phyloP scores from a whole-genome alignment of 2,329 filamentous ascomycete species.

The Fusarium sororula region DNA sequence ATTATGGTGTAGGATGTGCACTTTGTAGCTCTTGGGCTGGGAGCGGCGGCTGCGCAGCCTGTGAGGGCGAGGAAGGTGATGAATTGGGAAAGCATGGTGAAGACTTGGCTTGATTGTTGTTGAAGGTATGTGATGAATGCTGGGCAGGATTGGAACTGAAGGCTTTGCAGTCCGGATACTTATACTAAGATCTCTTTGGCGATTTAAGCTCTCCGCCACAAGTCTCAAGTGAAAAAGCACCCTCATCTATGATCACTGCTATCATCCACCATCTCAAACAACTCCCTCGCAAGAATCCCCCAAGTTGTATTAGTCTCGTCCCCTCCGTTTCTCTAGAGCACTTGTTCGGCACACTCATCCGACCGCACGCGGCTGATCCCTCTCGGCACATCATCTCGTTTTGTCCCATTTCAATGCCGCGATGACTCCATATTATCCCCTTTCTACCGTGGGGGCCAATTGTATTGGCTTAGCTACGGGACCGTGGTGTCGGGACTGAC shows the following conservation, averaged over 20 bases:
- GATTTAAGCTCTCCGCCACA: background rate
- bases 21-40: background rate
- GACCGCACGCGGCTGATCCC: background rate
- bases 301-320: background rate
- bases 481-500: background rate
- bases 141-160: too few relatives aligned
- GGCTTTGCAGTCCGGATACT: background rate
- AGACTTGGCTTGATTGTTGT: background rate
- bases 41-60: background rate
- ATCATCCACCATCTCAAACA: background rate
- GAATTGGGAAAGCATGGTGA: background rate
- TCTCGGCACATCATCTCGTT: background rate
- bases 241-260: background rate
- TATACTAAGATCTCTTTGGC: background rate
- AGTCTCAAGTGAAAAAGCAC: background rate
- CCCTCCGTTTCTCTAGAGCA: background rate
- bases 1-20: constrained; percentile 20
- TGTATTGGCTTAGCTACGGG: background rate
- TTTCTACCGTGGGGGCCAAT: background rate
- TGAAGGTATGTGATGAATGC: too few relatives aligned
- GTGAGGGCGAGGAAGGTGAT: background rate
- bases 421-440: background rate
- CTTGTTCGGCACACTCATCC: background rate
- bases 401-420: background rate
- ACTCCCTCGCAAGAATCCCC: background rate